Percentiles rank a stretch among this genome's conserved stretches.
Evolutionary conservation across 139 green algal genomes (phyloP).

Genomic region (Deuterostichococcus epilithicus): DNA sequence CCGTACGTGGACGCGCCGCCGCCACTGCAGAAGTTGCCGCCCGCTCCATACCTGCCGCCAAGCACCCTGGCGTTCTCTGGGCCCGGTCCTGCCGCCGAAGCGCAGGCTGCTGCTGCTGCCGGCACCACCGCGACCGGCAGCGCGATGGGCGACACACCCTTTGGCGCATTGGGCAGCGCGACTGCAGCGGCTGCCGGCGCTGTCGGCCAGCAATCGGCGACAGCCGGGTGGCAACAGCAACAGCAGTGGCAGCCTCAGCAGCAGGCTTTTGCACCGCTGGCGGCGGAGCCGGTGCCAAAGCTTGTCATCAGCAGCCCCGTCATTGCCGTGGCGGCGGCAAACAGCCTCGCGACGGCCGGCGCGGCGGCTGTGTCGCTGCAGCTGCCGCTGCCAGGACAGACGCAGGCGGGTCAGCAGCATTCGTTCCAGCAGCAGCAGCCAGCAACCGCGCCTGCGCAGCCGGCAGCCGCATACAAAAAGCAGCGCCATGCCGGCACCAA

Average conservation of each 20-base stretch:
- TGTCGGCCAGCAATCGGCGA: too few relatives aligned
- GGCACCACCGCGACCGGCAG: too few relatives aligned
- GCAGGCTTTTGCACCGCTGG: too few relatives aligned
- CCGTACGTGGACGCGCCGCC: neutral
- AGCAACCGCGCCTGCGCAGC: neutral
- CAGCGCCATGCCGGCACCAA: neutral
- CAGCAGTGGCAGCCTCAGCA: too few relatives aligned
- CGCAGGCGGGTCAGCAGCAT: neutral
- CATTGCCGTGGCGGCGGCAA: neutral
- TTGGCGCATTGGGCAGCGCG: too few relatives aligned
- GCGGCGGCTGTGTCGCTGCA: neutral
- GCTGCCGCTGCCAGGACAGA: neutral
- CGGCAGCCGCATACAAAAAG: neutral
- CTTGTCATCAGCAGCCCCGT: neutral
- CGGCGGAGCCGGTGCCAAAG: neutral
- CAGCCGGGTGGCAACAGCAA: too few relatives aligned
- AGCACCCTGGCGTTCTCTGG: neutral
- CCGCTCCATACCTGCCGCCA: neutral
- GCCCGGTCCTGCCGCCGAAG: neutral
- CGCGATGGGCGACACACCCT: too few relatives aligned
- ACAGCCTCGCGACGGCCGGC: too few relatives aligned
- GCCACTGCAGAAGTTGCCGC: too few relatives aligned
- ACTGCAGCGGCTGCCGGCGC: too few relatives aligned
- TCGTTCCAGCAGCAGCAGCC: neutral
- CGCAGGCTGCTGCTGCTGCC: neutral